Percentiles rank a stretch among this genome's conserved stretches.
Conservation (phyloP, 2,329 filamentous ascomycete species). For the Diplodia corticola region DNA sequence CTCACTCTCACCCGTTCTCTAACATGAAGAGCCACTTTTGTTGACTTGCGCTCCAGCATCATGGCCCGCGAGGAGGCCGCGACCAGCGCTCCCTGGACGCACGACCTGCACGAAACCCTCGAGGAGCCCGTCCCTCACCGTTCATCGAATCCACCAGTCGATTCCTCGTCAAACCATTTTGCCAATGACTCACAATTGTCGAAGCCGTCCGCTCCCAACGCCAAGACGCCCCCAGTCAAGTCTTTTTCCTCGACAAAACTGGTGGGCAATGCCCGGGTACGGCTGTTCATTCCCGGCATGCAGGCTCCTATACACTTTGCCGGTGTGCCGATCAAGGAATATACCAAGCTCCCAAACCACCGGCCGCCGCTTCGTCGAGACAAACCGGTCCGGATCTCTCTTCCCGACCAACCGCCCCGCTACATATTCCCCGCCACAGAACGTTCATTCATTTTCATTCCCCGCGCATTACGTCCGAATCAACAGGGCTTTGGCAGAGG, state of each 20-base stretch:
- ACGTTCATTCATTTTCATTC: slow-evolving; percentile 97
- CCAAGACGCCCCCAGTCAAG: slow-evolving; percentile 28
- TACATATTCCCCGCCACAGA: slow-evolving; percentile 91
- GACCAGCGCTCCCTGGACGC: slow-evolving; percentile 78
- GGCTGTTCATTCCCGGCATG: slow-evolving; percentile 78
- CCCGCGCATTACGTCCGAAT: slow-evolving; percentile 87
- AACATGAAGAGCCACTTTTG: slow-evolving; percentile 21
- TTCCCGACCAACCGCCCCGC: slow-evolving; percentile 74
- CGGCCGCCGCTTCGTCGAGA: slow-evolving; percentile 90
- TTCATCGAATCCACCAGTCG: neutral
- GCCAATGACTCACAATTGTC: slow-evolving; percentile 28
- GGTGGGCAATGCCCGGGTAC: slow-evolving; percentile 80
- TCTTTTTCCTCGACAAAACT: slow-evolving; percentile 77
- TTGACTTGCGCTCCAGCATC: slow-evolving; percentile 42
- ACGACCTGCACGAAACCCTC: slow-evolving; percentile 72
- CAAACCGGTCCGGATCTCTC: slow-evolving; percentile 91
- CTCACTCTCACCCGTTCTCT: slow-evolving; percentile 3
- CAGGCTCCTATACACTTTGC: slow-evolving; percentile 69
- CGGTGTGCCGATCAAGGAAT: slow-evolving; percentile 79
- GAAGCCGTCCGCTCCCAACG: slow-evolving; percentile 27
- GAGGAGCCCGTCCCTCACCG: slow-evolving; percentile 58
- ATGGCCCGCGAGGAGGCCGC: slow-evolving; percentile 49
- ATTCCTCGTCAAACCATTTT: neutral
- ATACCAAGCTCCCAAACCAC: slow-evolving; percentile 92
- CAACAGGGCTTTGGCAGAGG: slow-evolving; percentile 72